Conservation (phyloP, 345 rosid species). For the Erucastrum elatum region DNA sequence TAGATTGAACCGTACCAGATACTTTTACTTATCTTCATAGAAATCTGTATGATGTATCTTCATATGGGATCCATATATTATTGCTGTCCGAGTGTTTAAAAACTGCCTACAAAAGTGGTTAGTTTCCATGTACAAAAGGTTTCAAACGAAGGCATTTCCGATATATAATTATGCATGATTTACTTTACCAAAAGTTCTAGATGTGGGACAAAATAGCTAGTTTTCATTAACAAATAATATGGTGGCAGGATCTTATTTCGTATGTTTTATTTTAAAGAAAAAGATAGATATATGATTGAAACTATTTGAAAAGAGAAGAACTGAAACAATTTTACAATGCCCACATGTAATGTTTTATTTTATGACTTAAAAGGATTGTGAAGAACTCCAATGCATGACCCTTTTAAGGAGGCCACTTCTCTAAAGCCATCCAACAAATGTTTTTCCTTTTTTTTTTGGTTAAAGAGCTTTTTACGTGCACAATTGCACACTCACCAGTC, state of each 20-base stretch:
- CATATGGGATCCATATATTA: neutral
- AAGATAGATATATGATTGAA: neutral
- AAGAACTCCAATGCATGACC: conserved; percentile 16
- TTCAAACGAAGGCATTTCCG: neutral
- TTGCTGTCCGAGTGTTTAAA: neutral
- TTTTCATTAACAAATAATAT: conserved; percentile 26
- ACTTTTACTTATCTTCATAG: neutral
- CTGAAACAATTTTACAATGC: conserved; percentile 20
- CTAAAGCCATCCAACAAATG: conserved; percentile 34
- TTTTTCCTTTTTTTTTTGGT: conserved; percentile 6
- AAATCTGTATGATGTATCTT: neutral
- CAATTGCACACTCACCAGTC: conserved; percentile 17
- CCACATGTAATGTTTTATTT: conserved; percentile 23
- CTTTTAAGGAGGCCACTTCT: conserved; percentile 38
- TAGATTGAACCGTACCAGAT: neutral
- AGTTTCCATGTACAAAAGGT: neutral
- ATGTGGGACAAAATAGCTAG: conserved; percentile 17
- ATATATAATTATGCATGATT: neutral
- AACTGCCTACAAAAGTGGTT: neutral
- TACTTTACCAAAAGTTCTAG: conserved; percentile 15
- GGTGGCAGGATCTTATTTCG: conserved; percentile 10
- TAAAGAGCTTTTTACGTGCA: conserved; percentile 35
- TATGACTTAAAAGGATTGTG: conserved; percentile 7
- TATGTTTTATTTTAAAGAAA: neutral
- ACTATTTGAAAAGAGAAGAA: neutral